A percentile compares a stretch with the other conserved stretches of the same genome.
phyloP scores from a whole-genome alignment of 1,139 yeast species.

The Yamadazyma trypodendri region DNA sequence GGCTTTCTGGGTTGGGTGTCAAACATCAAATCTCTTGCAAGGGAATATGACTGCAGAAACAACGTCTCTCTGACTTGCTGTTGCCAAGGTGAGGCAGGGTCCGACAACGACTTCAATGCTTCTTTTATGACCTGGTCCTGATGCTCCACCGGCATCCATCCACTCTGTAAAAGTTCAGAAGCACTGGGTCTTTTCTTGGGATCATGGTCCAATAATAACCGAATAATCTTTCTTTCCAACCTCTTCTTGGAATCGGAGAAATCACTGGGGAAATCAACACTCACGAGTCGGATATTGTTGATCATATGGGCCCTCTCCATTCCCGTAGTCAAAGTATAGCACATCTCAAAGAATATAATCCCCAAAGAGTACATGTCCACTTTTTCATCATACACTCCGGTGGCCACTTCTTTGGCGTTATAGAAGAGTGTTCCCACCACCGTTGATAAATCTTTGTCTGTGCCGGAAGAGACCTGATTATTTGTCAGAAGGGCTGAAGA shows the following conservation, averaged over 20 bases:
- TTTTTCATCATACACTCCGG: conserved; percentile 81
- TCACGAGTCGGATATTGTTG: conserved; percentile 55
- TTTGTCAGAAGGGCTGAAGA: conserved; percentile 38
- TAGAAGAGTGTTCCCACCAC: conserved; percentile 92
- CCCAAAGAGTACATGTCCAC: conserved; percentile 97
- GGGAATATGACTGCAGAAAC: conserved; percentile 77
- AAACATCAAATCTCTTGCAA: conserved; percentile 79
- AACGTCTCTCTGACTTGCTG: conserved; percentile 84
- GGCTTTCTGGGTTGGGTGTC: conserved; percentile 38
- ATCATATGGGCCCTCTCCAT: conserved; percentile 87
- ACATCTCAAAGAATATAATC: conserved; percentile 92
- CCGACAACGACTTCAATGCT: conserved; percentile 79
- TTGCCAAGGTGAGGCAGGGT: conserved; percentile 93
- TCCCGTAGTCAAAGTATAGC: conserved; percentile 75
- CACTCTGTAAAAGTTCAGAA: conserved; percentile 67
- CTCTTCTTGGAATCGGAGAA: conserved; percentile 52
- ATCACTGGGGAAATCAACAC: conserved; percentile 65
- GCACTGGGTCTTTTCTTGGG: conserved; percentile 83
- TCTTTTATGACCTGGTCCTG: conserved; percentile 89
- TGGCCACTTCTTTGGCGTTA: conserved; percentile 84
- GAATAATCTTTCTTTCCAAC: conserved; percentile 66
- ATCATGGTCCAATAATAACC: conserved; percentile 68
- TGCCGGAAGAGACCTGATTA: conserved; percentile 35
- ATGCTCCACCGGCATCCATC: conserved; percentile 81
- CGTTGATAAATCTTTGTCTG: conserved; percentile 78